phyloP scores from a whole-genome alignment of 768 basidiomycete genomes.

The Termitomyces heimii region DNA sequence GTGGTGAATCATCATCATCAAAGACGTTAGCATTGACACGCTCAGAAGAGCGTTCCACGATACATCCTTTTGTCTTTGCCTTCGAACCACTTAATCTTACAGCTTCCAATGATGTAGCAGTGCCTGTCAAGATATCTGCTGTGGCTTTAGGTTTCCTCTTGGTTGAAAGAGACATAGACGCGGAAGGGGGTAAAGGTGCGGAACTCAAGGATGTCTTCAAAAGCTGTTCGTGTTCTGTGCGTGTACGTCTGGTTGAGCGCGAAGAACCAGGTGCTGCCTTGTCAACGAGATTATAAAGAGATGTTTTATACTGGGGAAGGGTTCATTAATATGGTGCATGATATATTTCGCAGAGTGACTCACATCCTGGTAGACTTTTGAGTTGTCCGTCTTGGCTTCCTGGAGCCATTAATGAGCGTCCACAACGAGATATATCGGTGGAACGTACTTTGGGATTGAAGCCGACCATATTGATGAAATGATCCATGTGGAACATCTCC shows the following conservation, averaged over 20 bases:
- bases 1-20: constrained; percentile 6
- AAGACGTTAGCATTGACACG: not conserved
- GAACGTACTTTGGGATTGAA: constrained; percentile 68
- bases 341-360: constrained; percentile 15
- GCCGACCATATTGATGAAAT: constrained; percentile 67
- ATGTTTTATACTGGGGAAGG: constrained; percentile 46
- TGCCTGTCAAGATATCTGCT: constrained; percentile 7
- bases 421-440: not conserved
- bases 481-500: constrained; percentile 85
- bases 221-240: constrained; percentile 45
- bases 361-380: constrained; percentile 70
- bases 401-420: constrained; percentile 20
- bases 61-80: constrained; percentile 12
- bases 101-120: constrained; percentile 24
- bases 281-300: constrained; percentile 55
- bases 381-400: constrained; percentile 70
- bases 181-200: constrained; percentile 16
- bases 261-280: constrained; percentile 40
- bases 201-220: constrained; percentile 26
- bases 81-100: constrained; percentile 13
- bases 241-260: constrained; percentile 56
- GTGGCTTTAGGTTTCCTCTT: constrained; percentile 21
- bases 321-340: constrained; percentile 6
- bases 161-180: constrained; percentile 5
- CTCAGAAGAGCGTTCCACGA: not conserved